Percentiles rank a stretch among this genome's conserved stretches.
Evolutionary conservation across 495 filamentous ascomycete genomes (phyloP).

Genomic region (Aspergillus mulundensis): DNA sequence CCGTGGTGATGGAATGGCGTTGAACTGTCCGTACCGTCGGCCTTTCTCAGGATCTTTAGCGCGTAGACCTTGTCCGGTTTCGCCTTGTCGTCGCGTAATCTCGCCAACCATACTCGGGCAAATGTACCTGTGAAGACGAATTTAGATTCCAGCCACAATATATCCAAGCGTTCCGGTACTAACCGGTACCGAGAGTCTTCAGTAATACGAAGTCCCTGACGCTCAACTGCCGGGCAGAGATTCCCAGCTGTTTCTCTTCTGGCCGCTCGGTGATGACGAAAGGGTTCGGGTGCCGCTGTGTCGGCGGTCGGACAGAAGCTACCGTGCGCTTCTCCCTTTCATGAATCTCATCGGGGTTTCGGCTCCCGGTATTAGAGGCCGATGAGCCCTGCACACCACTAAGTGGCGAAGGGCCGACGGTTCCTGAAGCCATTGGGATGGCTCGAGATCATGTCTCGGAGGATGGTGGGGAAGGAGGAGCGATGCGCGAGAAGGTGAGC

Average conservation of each 20-base stretch:
- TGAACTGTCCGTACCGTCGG: conserved; percentile 52
- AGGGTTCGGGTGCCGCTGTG: conserved; percentile 47
- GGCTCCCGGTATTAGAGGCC: conserved; percentile 16
- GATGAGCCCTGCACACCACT: conserved; percentile 32
- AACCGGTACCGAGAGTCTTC: conserved; percentile 88
- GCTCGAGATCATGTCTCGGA: conserved; percentile 35
- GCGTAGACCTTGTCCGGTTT: conserved; percentile 74
- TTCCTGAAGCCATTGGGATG: conserved; percentile 43
- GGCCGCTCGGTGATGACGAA: conserved; percentile 51
- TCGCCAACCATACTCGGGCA: conserved; percentile 87
- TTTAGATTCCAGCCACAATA: conserved; percentile 28
- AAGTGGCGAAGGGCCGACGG: conserved; percentile 38
- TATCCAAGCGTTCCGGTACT: conserved; percentile 18
- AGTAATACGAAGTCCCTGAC: conserved; percentile 78
- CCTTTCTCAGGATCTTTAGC: conserved; percentile 89
- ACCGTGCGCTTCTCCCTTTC: conserved; percentile 50
- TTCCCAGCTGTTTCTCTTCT: conserved; percentile 54
- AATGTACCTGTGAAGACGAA: conserved; percentile 69
- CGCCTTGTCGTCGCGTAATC: conserved; percentile 55
- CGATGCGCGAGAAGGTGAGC: not conserved
- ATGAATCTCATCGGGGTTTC: conserved; percentile 37
- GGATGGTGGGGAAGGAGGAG: conserved; percentile 10
- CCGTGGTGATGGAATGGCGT: conserved; percentile 5
- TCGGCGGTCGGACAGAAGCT: conserved; percentile 40
- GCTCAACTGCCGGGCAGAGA: conserved; percentile 50